Percentiles rank a stretch among this genome's conserved stretches.
Conservation (phyloP, 768 basidiomycete genomes). For the Rhodotorula graminis region DNA sequence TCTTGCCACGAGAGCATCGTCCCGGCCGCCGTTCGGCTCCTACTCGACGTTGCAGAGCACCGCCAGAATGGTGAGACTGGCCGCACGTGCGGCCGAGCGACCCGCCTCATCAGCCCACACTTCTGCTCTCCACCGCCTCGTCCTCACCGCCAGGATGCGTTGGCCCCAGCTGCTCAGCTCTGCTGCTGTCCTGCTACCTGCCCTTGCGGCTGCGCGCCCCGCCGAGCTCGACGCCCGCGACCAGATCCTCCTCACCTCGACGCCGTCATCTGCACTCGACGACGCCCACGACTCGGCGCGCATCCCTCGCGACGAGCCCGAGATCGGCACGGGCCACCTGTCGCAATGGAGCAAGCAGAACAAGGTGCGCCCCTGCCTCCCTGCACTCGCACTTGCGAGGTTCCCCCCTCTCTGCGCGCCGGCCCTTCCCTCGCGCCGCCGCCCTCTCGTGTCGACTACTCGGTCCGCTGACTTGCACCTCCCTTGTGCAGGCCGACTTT, state of each 20-base stretch:
- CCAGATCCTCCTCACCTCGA: not conserved
- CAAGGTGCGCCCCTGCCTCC: not conserved
- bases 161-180: not conserved
- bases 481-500: slow-evolving; percentile 15
- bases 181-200: not conserved
- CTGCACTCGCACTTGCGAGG: too few species aligned
- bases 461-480: too few species aligned
- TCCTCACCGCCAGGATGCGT: not conserved
- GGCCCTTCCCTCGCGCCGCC: too few species aligned
- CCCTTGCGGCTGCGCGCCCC: not conserved
- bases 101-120: too few species aligned
- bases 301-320: not conserved
- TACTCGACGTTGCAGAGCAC: too few species aligned
- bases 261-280: not conserved
- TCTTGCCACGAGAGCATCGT: too few species aligned
- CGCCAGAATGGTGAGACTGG: too few species aligned
- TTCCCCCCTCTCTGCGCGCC: too few species aligned
- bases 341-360: slow-evolving; percentile 5
- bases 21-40: too few species aligned
- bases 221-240: not conserved
- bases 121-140: not conserved
- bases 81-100: too few species aligned
- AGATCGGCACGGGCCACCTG: not conserved
- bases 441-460: too few species aligned
- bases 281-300: not conserved